Evolutionary conservation across 2,329 filamentous ascomycete genomes (phyloP).

Genomic region (Claviceps arundinis): DNA sequence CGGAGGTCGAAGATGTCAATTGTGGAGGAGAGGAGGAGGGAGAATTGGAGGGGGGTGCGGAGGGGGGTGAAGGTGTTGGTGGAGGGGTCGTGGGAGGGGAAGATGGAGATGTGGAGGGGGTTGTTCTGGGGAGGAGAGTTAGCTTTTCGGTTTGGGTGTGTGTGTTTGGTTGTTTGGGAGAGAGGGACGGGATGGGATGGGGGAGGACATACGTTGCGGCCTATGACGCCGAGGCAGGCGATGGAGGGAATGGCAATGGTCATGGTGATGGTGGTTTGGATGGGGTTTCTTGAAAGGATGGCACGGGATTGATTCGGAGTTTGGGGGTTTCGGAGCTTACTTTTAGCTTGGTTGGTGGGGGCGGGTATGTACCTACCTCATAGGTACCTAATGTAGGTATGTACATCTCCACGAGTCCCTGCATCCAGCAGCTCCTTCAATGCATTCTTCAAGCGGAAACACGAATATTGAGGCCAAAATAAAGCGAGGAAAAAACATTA

Average conservation of each 20-base stretch:
- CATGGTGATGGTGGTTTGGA: slow-evolving; percentile 24
- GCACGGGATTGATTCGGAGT: neutral
- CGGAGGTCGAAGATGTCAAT: slow-evolving; percentile 91
- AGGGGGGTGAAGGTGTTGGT: slow-evolving; percentile 40
- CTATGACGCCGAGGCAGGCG: slow-evolving; percentile 86
- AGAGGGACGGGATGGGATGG: too few relatives aligned
- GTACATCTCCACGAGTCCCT: too few relatives aligned
- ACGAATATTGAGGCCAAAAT: too few relatives aligned
- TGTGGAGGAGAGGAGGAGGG: slow-evolving; percentile 77
- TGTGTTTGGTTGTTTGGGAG: neutral
- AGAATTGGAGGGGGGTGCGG: slow-evolving; percentile 74
- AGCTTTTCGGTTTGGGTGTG: neutral
- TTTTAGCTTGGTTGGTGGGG: neutral
- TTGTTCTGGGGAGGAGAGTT: slow-evolving; percentile 57
- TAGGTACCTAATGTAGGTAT: too few relatives aligned
- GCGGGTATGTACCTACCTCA: too few relatives aligned
- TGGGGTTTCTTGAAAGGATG: neutral
- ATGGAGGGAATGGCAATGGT: slow-evolving; percentile 61
- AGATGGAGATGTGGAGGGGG: slow-evolving; percentile 83
- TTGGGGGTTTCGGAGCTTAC: neutral
- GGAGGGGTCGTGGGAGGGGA: slow-evolving; percentile 55
- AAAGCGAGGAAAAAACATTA: too few relatives aligned
- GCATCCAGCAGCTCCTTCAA: too few relatives aligned
- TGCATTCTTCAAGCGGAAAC: too few relatives aligned
- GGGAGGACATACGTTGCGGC: slow-evolving; percentile 58